Percentiles rank a stretch among this genome's conserved stretches.
phyloP scores from a whole-genome alignment of 768 basidiomycete genomes.

The Multifurca ochricompacta region DNA sequence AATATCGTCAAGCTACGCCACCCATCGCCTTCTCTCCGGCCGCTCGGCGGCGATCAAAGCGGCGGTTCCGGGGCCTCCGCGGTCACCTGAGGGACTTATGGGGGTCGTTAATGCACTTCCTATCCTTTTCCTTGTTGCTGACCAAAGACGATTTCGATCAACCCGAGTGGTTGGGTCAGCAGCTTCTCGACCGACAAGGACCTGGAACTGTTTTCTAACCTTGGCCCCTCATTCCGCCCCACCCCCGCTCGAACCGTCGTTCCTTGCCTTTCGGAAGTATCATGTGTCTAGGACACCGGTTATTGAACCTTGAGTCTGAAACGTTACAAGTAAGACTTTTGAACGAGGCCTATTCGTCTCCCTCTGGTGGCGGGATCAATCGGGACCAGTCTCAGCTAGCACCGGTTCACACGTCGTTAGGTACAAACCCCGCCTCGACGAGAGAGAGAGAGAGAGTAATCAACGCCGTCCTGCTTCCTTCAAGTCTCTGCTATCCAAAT shows the following conservation, averaged over 20 bases:
- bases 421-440: no score
- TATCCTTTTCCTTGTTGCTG: background rate
- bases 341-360: no score
- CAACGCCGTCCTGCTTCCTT: no score
- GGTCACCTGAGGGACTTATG: background rate
- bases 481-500: no score
- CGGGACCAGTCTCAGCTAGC: no score
- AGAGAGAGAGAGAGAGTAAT: no score
- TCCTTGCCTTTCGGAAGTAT: background rate
- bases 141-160: background rate
- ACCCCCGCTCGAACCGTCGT: background rate
- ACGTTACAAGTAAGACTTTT: no score
- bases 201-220: background rate
- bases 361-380: no score
- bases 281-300: background rate
- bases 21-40: background rate
- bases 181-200: background rate
- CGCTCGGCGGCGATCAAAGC: background rate
- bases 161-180: constrained; percentile 9
- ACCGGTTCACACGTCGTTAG: no score
- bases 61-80: background rate
- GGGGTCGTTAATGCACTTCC: no score
- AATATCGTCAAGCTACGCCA: background rate
- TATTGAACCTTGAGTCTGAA: no score
- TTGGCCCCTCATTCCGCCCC: background rate